Conservation (phyloP, 2,329 filamentous ascomycete genomes). For the Cytospora piceae region DNA sequence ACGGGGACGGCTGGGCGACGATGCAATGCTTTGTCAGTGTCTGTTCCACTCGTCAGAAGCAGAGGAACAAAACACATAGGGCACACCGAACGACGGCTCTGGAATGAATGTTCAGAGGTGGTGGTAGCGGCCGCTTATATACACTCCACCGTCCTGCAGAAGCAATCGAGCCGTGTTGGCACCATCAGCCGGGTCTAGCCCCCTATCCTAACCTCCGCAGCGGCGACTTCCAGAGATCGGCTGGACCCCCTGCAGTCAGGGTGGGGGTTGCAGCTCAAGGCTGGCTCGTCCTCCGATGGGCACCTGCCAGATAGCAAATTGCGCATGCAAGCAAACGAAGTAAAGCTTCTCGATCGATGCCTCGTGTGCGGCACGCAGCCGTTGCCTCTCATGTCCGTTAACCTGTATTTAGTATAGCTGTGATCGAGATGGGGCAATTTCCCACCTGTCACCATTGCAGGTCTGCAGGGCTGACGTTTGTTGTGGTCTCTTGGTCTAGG, state of each 20-base stretch:
- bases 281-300: neutral
- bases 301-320: neutral
- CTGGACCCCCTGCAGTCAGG: neutral
- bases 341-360: neutral
- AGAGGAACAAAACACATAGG: neutral
- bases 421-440: neutral
- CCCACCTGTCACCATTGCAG: neutral
- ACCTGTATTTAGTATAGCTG: neutral
- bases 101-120: no score
- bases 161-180: neutral
- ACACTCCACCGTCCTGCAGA: constrained; percentile 23
- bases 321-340: neutral
- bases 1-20: constrained; percentile 6
- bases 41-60: constrained; percentile 13
- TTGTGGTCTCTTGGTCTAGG: no score
- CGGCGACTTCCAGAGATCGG: neutral
- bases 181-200: constrained; percentile 4
- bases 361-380: neutral
- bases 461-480: neutral
- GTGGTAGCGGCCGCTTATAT: constrained; percentile 15
- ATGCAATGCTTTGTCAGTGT: neutral
- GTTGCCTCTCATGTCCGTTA: neutral
- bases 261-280: neutral
- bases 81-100: constrained; percentile 17
- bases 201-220: neutral